Conservation (phyloP, 331 rosid species). For the Spiraea crenata region DNA sequence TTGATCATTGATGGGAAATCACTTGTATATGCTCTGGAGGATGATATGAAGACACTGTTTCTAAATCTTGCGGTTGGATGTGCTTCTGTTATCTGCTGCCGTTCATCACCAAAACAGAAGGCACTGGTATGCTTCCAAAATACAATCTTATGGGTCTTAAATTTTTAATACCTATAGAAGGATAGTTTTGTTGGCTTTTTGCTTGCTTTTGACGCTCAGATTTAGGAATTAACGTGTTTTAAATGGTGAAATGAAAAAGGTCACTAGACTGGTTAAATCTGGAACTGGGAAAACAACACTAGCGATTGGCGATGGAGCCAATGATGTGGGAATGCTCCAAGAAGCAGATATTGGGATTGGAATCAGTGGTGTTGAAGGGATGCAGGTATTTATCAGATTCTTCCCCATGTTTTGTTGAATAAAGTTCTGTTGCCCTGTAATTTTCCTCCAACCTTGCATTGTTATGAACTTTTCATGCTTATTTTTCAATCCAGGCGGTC, state of each 20-base stretch:
- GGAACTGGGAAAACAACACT: slow-evolving; percentile 91
- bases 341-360: slow-evolving; percentile 99
- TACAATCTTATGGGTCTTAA: neutral
- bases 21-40: slow-evolving; percentile 79
- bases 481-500: slow-evolving; percentile 63
- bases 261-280: slow-evolving; percentile 84
- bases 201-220: neutral
- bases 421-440: neutral
- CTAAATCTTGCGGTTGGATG: slow-evolving; percentile 69
- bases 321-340: slow-evolving; percentile 99
- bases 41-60: slow-evolving; percentile 56
- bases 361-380: slow-evolving; percentile 97
- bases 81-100: slow-evolving; percentile 95
- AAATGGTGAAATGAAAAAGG: slow-evolving; percentile 44
- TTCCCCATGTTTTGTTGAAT: neutral
- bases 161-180: neutral
- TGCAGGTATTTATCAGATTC: slow-evolving; percentile 67
- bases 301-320: slow-evolving; percentile 98
- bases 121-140: slow-evolving; percentile 58
- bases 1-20: slow-evolving; percentile 94
- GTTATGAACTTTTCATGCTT: slow-evolving; percentile 4
- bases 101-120: slow-evolving; percentile 96
- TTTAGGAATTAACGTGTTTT: slow-evolving; percentile 21
- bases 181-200: neutral
- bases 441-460: slow-evolving; percentile 3